Base-by-base conservation (phyloP, 345 rosid species). In the Gossypium raimondii region DNA sequence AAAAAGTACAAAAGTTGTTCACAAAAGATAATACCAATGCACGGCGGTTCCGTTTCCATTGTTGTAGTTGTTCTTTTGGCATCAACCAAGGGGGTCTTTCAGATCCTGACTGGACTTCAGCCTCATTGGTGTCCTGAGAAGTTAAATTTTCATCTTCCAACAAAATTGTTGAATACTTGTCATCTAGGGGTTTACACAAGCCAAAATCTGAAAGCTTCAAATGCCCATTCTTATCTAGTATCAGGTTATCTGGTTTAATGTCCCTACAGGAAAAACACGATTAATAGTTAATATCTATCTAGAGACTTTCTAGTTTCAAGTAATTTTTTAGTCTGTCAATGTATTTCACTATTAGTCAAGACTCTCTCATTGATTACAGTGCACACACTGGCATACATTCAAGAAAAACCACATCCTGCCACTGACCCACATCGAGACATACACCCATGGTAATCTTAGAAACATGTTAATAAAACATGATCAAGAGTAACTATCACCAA, bases 181-280 rank as follows among this genome's bases (percentile, higher is more conserved):
- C 95, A 85, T 92, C 96, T 17, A 95, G 86, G 75, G 99, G 95
- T 86, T 95, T 95, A 83, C 98, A 95, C 84, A 95, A 84, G 18
- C 99, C 99, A 87, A 95, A 95, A 86, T 95, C 99, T 64, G 99
- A 95, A 76, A 95, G 99, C 92, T 95, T 95, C 85, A 95, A 75
- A 83, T 95, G 98, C 66, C 99, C 99, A 81, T 87, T 87, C 87
- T 83, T 89, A 84, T 95, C 97, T 81, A 95, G 85, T 70, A 95
- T 93, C 80, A 95, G 88, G 82, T 95, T 95, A 76, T 95, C 99
- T 69, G 99, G 99, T 73, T 95, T 95, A 78, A 95, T 91, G 81
- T 95, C 99, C 93, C 99, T 93, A 78, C 80, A 87, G 52, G 63
- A 29, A 84, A 75, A 77, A 75, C 56, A 78, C 13, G 7, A 69